Evolutionary conservation across 2,329 filamentous ascomycete genomes (phyloP).

Genomic region (Beauveria sp.): DNA sequence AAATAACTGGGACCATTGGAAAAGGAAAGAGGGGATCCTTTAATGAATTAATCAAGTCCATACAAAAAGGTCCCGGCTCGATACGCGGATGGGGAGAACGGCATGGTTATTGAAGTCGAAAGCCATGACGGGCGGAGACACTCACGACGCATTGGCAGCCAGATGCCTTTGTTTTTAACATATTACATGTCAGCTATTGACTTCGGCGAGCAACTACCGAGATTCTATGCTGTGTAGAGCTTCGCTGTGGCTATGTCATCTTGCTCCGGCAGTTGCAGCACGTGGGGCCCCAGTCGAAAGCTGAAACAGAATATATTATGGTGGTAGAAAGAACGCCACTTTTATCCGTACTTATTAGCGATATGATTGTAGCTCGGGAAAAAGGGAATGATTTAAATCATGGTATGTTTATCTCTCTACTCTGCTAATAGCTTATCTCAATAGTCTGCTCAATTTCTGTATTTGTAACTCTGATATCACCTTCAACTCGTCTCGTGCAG

Average conservation of each 20-base stretch:
- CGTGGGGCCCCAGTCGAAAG: slow-evolving; percentile 4
- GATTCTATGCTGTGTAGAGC: too few species aligned
- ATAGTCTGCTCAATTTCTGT: too few species aligned
- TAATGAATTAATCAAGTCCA: background rate
- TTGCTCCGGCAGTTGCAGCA: background rate
- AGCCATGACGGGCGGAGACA: background rate
- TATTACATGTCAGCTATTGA: background rate
- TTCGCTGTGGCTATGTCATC: background rate
- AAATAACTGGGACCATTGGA: background rate
- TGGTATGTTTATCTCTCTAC: too few species aligned
- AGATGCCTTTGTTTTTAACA: background rate
- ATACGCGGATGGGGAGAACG: background rate
- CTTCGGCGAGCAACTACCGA: background rate
- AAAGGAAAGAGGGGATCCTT: background rate
- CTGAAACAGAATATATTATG: background rate
- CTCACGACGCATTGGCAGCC: background rate
- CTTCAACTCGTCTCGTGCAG: too few species aligned
- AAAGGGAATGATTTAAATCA: too few species aligned
- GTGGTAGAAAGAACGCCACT: too few species aligned
- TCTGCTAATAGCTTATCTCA: too few species aligned
- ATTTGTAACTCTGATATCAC: too few species aligned
- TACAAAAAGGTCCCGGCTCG: background rate
- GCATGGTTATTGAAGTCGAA: background rate
- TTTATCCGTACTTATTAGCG: too few species aligned
- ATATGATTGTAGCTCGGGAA: too few species aligned